Evolutionary conservation across 164 flowering plant species (phyloP), one percentile per base, ranked within the genome.

Genomic region (Stephania cephalantha): DNA sequence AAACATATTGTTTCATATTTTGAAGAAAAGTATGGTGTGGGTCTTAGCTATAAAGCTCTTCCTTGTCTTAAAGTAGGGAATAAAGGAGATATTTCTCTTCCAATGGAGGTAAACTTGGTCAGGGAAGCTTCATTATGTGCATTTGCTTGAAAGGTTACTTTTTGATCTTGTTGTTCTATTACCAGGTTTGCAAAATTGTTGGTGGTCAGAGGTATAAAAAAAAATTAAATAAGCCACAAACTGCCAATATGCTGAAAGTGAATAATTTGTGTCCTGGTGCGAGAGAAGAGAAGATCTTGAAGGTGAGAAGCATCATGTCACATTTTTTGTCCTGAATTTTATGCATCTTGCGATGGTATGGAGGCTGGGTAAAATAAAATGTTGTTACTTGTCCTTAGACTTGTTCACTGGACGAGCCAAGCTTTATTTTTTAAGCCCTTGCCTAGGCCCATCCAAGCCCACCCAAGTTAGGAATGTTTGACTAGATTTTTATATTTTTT

Each of bases 51-150:
- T 71, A 84, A 89, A 0, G 89, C 88, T 13, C 88, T 87, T 89
- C 98, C 98, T 25, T 94, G 98, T 78, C 82, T 94, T 5, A 94
- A 90, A 94, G 98, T 94, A 29, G 98, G 98, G 30, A 94, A 90
- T 75, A 85, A 90, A 73, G 86, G 95, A 46, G 91, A 97, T 52
- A 92, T 90, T 77, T 94, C 91, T 81, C 78, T 94, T 75, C 98
- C 98, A 0, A 94, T 94, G 97, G 98, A 94, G 97, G 98, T 94
- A n/a, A 70, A 50, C 55, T 10, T 15, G 4, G 15, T 9, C 9
- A 50, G 55, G 0, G 12, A 50, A 9, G 12, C 15, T 50, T 15
- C 15, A 15, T 50, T 10, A 9, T 50, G 12, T 50, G 15, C 55
- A 2, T 50, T 50, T 50, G 15, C 12, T 50, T 4, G 55, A 50